These are phyloP conservation scores for Diplodia intermedia DNA, from an alignment of 2,329 filamentous ascomycete genomes.

Conservation along the genomic window DNA sequence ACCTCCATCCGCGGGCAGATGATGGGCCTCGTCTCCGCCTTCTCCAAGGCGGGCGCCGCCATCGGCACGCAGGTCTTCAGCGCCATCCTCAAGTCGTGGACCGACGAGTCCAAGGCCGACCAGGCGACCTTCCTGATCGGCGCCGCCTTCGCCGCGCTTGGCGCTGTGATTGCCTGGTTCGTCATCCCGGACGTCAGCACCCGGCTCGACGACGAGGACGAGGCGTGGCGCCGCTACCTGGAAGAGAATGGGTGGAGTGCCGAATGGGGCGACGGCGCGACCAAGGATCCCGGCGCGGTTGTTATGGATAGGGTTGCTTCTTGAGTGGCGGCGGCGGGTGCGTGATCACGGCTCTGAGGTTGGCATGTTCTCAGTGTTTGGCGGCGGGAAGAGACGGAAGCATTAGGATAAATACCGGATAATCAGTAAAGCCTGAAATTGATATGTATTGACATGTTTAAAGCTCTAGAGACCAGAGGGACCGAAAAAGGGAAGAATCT, in stretches of 20 bases:
- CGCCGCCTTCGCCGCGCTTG: slow-evolving; percentile 40
- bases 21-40: slow-evolving; percentile 39
- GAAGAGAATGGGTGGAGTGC: slow-evolving; percentile 38
- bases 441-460: too few relatives aligned
- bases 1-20: slow-evolving; percentile 41
- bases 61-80: slow-evolving; percentile 41
- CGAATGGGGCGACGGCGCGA: slow-evolving; percentile 39
- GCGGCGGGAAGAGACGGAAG: too few relatives aligned
- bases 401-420: too few relatives aligned
- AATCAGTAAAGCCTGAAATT: too few relatives aligned
- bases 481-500: too few relatives aligned
- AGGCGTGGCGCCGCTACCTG: slow-evolving; percentile 40
- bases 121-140: slow-evolving; percentile 41
- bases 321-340: neutral
- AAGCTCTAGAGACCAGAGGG: too few relatives aligned
- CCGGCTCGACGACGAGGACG: slow-evolving; percentile 42
- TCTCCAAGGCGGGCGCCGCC: slow-evolving; percentile 41
- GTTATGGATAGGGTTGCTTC: slow-evolving; percentile 32
- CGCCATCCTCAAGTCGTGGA: slow-evolving; percentile 40
- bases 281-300: slow-evolving; percentile 36
- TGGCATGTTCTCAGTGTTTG: neutral
- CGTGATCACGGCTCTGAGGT: neutral
- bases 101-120: slow-evolving; percentile 39
- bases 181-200: slow-evolving; percentile 42
- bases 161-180: slow-evolving; percentile 40